Base-by-base conservation (phyloP, 768 basidiomycete species). In the Pisolithus marmoratus region DNA sequence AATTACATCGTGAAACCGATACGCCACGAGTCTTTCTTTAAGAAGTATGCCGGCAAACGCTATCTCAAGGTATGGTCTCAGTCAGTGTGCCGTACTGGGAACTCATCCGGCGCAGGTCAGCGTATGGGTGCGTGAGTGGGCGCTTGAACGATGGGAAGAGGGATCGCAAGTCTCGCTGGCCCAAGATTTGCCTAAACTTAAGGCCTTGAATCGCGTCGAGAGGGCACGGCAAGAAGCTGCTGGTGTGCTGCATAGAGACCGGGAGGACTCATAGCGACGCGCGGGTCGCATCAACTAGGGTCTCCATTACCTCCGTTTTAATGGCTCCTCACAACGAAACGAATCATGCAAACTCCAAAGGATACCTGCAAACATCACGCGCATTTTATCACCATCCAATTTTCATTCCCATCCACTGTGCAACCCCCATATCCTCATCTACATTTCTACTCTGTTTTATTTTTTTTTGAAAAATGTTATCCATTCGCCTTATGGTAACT, bases 31-130 rank as follows among this genome's bases (percentile, higher is more conserved):
- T 82, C 82, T 26, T 85, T 96, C 64, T 84, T 80, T 74, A 87
- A 87, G 72, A 96, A 97, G 72, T 97, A 94, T 62, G 84, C 90
- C 0, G 78, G 82, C 26, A 91, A 87, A 71, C 86, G 81, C 47
- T 91, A 82, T 71, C 74, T 89, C 73, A 92, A 91, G 79, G 90
- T 92, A 44, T 17, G 75, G 65, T 0, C 38, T 4, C 7, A 20
- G 22, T 8, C 27, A 4, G 8, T 4, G 45, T 46, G 17, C 24
- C 8, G 7, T 24, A 45, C 8, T 0, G 17, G 17, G 48, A 14
- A 46, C 56, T 54, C 3, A 62, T 9, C 1, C 49, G 38, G 5
- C 40, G 15, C 54, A 95, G 86, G 87, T 90, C 29, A 91, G 90
- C 60, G 73, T 85, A 46, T 91, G 81, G 68, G 85, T 94, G 61